These are phyloP conservation scores for Flammula alnicola DNA, from an alignment of 1,284 basidiomycete species.

Conservation along the genomic window DNA sequence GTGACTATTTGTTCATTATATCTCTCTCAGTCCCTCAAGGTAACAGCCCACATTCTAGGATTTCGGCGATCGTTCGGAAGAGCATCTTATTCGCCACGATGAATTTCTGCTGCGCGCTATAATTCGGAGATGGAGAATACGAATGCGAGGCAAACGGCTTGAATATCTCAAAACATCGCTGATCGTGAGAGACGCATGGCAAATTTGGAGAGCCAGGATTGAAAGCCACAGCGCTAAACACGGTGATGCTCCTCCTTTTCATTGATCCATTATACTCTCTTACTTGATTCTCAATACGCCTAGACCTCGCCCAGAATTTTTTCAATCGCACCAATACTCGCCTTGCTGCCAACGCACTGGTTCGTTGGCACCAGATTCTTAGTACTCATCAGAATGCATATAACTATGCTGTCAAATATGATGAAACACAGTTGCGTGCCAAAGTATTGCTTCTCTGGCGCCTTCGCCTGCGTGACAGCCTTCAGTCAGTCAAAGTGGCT, in stretches of 20 bases:
- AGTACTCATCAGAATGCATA: constrained; percentile 54
- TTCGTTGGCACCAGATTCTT: constrained; percentile 54
- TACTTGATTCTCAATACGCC: constrained; percentile 6
- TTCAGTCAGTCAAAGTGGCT: constrained; percentile 62
- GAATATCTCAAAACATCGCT: constrained; percentile 56
- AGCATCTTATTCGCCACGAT: constrained; percentile 65
- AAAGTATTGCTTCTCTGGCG: constrained; percentile 63
- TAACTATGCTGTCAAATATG: constrained; percentile 45
- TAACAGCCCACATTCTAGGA: constrained; percentile 27
- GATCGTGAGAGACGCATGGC: constrained; percentile 51
- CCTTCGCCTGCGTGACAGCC: constrained; percentile 52
- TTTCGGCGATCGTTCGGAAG: constrained; percentile 58
- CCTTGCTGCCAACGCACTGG: constrained; percentile 43
- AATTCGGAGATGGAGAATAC: constrained; percentile 73
- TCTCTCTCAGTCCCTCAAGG: neutral
- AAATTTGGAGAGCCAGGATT: constrained; percentile 57
- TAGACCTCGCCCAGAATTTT: constrained; percentile 62
- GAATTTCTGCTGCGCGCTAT: constrained; percentile 66
- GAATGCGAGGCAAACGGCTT: constrained; percentile 66
- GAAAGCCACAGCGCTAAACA: constrained; percentile 45
- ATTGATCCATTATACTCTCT: no score
- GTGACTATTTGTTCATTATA: constrained; percentile 40
- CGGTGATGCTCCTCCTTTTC: no score
- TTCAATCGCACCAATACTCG: constrained; percentile 48
- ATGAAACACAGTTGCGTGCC: constrained; percentile 25